Conservation (phyloP, 1,284 basidiomycete genomes). For the Leccinum subspadiceum region DNA sequence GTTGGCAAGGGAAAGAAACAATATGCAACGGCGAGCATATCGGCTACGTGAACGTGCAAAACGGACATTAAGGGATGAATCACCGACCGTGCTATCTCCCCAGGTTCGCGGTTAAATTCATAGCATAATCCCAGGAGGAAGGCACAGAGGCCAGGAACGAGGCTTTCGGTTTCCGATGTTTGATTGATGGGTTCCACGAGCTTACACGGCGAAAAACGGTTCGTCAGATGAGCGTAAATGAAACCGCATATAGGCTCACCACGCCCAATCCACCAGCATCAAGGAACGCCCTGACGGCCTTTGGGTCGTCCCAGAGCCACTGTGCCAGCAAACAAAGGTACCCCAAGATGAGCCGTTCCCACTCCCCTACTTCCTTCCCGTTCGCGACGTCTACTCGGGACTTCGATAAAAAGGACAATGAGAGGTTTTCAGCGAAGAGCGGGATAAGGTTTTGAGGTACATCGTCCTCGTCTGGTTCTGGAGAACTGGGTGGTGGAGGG, state of each 20-base stretch:
- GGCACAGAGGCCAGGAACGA: conserved; percentile 89
- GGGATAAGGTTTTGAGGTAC: conserved; percentile 67
- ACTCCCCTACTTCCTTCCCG: conserved; percentile 66
- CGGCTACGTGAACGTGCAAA: not conserved
- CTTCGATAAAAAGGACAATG: conserved; percentile 65
- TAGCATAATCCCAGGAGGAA: conserved; percentile 94
- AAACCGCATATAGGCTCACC: conserved; percentile 49
- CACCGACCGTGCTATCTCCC: conserved; percentile 80
- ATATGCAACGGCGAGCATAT: not conserved
- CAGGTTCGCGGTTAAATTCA: conserved; percentile 91
- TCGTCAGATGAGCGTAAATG: not conserved
- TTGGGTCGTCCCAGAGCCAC: conserved; percentile 97
- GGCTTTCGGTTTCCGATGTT: conserved; percentile 78
- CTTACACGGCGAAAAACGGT: conserved; percentile 39
- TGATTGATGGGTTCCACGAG: conserved; percentile 94
- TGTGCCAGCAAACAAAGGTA: conserved; percentile 83
- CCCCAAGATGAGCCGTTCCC: conserved; percentile 86
- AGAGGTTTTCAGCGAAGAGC: conserved; percentile 70
- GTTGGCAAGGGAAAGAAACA: not conserved
- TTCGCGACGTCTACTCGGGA: conserved; percentile 68
- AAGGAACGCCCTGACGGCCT: conserved; percentile 85
- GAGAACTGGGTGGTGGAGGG: conserved; percentile 32
- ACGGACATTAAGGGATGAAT: not conserved
- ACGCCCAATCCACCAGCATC: conserved; percentile 88
- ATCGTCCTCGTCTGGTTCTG: conserved; percentile 56